These are phyloP conservation scores for Phaffia rhodozyma DNA, from an alignment of 1,284 basidiomycete species.

Conservation along the genomic window DNA sequence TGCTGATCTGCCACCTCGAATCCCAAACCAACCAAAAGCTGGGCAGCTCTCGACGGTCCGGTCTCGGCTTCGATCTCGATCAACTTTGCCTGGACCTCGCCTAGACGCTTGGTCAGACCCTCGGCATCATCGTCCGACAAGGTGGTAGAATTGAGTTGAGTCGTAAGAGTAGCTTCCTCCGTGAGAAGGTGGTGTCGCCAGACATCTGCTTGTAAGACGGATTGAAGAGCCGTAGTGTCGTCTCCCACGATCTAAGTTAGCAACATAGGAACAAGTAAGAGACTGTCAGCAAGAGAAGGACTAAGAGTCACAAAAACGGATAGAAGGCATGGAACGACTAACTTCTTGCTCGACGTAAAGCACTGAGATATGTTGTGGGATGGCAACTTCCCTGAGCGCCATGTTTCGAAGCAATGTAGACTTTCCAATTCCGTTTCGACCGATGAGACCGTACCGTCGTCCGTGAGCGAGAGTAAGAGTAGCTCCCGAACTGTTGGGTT, in stretches of 20 bases:
- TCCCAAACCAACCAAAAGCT: slow-evolving; percentile 80
- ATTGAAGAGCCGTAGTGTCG: slow-evolving; percentile 80
- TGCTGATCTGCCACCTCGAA: slow-evolving; percentile 82
- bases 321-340: slow-evolving; percentile 16
- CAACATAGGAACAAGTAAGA: no score
- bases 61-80: slow-evolving; percentile 98
- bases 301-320: not conserved
- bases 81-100: slow-evolving; percentile 80
- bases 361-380: slow-evolving; percentile 88
- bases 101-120: slow-evolving; percentile 70
- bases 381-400: slow-evolving; percentile 85
- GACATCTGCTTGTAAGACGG: slow-evolving; percentile 91
- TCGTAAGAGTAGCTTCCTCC: slow-evolving; percentile 66
- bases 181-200: slow-evolving; percentile 82
- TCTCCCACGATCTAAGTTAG: slow-evolving; percentile 65
- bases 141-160: slow-evolving; percentile 41
- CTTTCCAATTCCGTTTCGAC: slow-evolving; percentile 81
- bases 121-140: slow-evolving; percentile 48
- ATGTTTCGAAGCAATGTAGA: slow-evolving; percentile 94
- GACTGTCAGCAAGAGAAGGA: not conserved
- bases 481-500: slow-evolving; percentile 54
- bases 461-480: slow-evolving; percentile 80
- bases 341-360: slow-evolving; percentile 96
- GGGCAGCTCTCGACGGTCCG: slow-evolving; percentile 83
- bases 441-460: slow-evolving; percentile 62